Evolutionary conservation across 2,329 filamentous ascomycete genomes (phyloP).

Genomic region (Amesomyces nigricolor): DNA sequence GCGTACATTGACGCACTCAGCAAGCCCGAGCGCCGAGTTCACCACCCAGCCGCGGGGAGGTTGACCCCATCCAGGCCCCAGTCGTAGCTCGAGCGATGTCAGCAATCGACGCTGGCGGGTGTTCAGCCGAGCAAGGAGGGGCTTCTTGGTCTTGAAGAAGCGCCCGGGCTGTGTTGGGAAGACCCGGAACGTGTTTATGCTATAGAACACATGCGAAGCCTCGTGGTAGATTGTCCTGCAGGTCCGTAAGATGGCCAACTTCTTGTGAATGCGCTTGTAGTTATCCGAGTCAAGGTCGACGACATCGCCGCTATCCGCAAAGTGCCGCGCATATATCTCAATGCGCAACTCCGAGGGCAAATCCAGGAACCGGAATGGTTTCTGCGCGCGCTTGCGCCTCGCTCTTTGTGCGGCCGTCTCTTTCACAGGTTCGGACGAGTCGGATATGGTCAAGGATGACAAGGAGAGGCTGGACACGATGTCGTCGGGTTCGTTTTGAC

Average conservation of each 20-base stretch:
- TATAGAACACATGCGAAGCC: constrained; percentile 61
- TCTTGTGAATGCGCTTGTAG: constrained; percentile 54
- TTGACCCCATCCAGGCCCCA: constrained; percentile 67
- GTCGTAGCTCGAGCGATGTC: constrained; percentile 60
- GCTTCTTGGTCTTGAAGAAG: constrained; percentile 68
- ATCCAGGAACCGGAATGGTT: constrained; percentile 59
- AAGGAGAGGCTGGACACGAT: constrained; percentile 38
- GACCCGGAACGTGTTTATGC: constrained; percentile 55
- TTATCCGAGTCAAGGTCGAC: constrained; percentile 64
- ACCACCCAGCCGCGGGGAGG: constrained; percentile 68
- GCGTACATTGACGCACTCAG: constrained; percentile 54
- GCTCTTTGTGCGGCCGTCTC: constrained; percentile 12
- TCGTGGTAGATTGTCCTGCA: constrained; percentile 58
- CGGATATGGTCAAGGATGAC: constrained; percentile 40
- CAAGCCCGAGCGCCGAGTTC: constrained; percentile 56
- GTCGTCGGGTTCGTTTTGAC: constrained; percentile 36
- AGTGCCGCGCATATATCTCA: constrained; percentile 61
- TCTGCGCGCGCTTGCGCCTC: constrained; percentile 24
- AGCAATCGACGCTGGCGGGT: constrained; percentile 54
- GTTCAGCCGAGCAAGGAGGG: constrained; percentile 62
- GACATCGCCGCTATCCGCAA: constrained; percentile 47
- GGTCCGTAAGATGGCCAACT: constrained; percentile 55
- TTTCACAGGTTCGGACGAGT: constrained; percentile 25
- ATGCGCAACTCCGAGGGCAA: constrained; percentile 65
- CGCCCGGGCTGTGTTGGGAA: constrained; percentile 60